Evolutionary conservation across 257 asterid genomes (phyloP), one percentile per base, ranked within the genome.

Genomic region (Solanum paucissectum): DNA sequence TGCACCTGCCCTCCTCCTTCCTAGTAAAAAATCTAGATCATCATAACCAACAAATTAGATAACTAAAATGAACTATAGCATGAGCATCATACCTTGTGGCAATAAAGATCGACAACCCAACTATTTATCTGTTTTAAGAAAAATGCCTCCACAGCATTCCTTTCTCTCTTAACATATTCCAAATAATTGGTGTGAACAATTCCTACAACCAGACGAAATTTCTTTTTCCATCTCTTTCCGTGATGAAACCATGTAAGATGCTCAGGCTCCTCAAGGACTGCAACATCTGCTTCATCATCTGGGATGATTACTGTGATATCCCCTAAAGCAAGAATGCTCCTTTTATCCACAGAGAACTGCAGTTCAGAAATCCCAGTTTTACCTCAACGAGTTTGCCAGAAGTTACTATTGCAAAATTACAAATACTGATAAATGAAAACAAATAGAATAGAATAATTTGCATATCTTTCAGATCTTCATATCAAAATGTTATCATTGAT

Each of bases 171-270:
- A 90, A 97, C 99, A 87, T 97, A 97, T 87, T 96, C 99, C 87
- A 94, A 64, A 87, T 97, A 97, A 91, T 97, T 97, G 87, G 99
- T 97, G 94, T 97, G 99, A 83, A 97, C 98, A 88, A 97, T 88
- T 83, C 99, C 99, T 38, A 97, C 49, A 90, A 97, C 99, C 89
- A 94, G 88, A 86, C 93, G 94, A 16, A 96, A 97, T 93, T 96
- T 97, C 87, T 84, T 46, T 91, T 96, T 97, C 99, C 99, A 97
- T 90, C 98, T 91, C 94, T 90, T 94, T 71, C 99, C 99, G 36
- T 97, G 99, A 89, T 97, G 99, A 92, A 95, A 97, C 99, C 99
- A 97, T 34, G 99, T 97, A 89, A 97, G 98, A 92, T 97, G 99
- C 95, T 97, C 99, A 16, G 99, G 99, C 90, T 97, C 99, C 94